Evolutionary conservation across 1,284 basidiomycete genomes (phyloP).

Genomic region (Phellopilus nigrolimitatus): DNA sequence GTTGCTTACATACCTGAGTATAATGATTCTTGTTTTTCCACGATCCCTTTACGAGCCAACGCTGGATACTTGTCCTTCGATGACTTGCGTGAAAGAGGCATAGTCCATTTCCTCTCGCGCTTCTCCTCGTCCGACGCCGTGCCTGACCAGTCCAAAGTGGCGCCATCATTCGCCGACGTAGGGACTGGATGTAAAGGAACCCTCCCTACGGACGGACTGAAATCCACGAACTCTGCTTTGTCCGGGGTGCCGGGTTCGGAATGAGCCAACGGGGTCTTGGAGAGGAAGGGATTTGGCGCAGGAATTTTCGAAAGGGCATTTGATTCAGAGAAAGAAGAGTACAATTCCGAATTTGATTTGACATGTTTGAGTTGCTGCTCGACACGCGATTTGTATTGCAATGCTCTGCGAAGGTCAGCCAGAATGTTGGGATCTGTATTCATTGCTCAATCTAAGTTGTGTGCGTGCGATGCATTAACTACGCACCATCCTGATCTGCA

Average conservation of each 20-base stretch:
- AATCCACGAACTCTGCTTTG: slow-evolving; percentile 48
- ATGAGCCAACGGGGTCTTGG: slow-evolving; percentile 19
- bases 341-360: slow-evolving; percentile 28
- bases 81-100: slow-evolving; percentile 54
- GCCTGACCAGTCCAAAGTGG: slow-evolving; percentile 65
- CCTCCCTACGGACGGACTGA: slow-evolving; percentile 58
- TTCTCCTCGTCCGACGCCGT: slow-evolving; percentile 48
- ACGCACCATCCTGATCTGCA: slow-evolving; percentile 23
- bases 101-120: slow-evolving; percentile 53
- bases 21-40: slow-evolving; percentile 46
- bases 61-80: slow-evolving; percentile 47
- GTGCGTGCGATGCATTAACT: slow-evolving; percentile 6
- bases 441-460: neutral
- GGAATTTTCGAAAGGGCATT: slow-evolving; percentile 24
- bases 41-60: slow-evolving; percentile 35
- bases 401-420: slow-evolving; percentile 19
- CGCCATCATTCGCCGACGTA: slow-evolving; percentile 57
- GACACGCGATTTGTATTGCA: slow-evolving; percentile 19
- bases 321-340: slow-evolving; percentile 27
- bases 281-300: slow-evolving; percentile 33
- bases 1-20: slow-evolving; percentile 38
- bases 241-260: slow-evolving; percentile 29
- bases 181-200: slow-evolving; percentile 51
- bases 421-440: slow-evolving; percentile 20
- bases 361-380: slow-evolving; percentile 20